These are phyloP conservation scores for Arthrinium puccinioides DNA, from an alignment of 2,329 filamentous ascomycete species.

Conservation along the genomic window DNA sequence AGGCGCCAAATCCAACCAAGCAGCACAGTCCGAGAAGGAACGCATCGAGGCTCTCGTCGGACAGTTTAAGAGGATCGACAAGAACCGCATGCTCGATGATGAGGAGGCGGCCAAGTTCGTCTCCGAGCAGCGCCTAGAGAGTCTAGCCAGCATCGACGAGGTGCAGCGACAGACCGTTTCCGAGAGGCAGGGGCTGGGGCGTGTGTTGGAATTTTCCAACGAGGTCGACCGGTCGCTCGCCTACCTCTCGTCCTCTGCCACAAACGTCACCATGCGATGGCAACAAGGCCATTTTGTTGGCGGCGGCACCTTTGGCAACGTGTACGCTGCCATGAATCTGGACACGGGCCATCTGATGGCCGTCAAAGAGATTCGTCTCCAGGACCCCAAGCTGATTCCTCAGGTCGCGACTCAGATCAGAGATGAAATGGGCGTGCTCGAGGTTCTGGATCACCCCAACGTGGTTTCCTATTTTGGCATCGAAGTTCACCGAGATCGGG, in stretches of 20 bases:
- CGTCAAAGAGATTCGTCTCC: conserved; percentile 94
- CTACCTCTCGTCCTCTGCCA: conserved; percentile 86
- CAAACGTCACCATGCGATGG: conserved; percentile 93
- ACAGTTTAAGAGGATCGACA: conserved; percentile 70
- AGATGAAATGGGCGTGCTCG: conserved; percentile 94
- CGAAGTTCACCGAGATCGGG: conserved; percentile 94
- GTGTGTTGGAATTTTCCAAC: conserved; percentile 88
- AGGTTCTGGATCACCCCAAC: conserved; percentile 94
- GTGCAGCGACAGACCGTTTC: conserved; percentile 70
- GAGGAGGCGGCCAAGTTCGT: conserved; percentile 75
- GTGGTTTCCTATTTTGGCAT: conserved; percentile 97
- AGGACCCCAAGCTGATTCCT: conserved; percentile 93
- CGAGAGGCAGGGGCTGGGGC: conserved; percentile 79
- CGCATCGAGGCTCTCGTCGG: conserved; percentile 73
- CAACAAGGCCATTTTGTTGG: conserved; percentile 98
- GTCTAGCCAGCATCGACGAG: conserved; percentile 71
- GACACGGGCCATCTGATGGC: conserved; percentile 97
- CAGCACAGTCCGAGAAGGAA: conserved; percentile 89
- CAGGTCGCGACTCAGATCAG: conserved; percentile 89
- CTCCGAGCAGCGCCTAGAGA: conserved; percentile 65
- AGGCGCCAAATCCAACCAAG: conserved; percentile 87
- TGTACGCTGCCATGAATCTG: conserved; percentile 95
- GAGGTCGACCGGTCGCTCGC: conserved; percentile 93
- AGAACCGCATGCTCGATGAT: conserved; percentile 67
- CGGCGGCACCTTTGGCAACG: conserved; percentile 92